Conservation (phyloP, 208 protist genomes). For the Leishmania gerbilli region DNA sequence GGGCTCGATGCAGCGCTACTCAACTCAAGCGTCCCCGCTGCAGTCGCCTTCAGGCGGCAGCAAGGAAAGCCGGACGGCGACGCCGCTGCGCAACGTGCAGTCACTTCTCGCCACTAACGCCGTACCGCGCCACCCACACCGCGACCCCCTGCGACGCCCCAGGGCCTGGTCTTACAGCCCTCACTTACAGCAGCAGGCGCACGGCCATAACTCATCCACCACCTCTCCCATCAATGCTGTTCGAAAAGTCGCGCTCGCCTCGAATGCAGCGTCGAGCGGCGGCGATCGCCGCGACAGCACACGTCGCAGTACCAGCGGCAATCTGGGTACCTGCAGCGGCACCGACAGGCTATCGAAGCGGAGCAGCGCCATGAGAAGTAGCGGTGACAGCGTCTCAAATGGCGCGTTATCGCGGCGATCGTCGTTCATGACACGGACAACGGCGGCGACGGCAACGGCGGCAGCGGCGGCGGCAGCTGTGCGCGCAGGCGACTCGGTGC, state of each 20-base stretch:
- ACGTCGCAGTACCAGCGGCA: background rate
- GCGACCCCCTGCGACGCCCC: background rate
- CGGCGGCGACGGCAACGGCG: background rate
- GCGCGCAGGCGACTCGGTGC: background rate
- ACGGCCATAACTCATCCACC: background rate
- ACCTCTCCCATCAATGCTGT: background rate
- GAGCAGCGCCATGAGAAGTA: background rate
- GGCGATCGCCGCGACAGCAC: background rate
- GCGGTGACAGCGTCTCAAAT: background rate
- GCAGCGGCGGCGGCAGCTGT: background rate
- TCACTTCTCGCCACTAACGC: too few relatives aligned
- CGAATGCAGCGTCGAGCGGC: background rate
- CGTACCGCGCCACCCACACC: background rate
- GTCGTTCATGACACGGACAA: background rate
- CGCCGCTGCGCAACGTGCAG: background rate
- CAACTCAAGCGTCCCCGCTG: background rate
- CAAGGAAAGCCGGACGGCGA: slow-evolving; percentile 10
- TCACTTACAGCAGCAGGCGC: background rate
- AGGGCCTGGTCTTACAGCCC: background rate
- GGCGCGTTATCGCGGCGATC: background rate
- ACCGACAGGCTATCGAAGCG: background rate
- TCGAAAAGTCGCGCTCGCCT: background rate
- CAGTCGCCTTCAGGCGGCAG: slow-evolving; percentile 6
- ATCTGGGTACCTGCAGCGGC: background rate
- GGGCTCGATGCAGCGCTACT: background rate